Conservation (phyloP, 768 basidiomycete genomes). For the Boletus eberwhitei region DNA sequence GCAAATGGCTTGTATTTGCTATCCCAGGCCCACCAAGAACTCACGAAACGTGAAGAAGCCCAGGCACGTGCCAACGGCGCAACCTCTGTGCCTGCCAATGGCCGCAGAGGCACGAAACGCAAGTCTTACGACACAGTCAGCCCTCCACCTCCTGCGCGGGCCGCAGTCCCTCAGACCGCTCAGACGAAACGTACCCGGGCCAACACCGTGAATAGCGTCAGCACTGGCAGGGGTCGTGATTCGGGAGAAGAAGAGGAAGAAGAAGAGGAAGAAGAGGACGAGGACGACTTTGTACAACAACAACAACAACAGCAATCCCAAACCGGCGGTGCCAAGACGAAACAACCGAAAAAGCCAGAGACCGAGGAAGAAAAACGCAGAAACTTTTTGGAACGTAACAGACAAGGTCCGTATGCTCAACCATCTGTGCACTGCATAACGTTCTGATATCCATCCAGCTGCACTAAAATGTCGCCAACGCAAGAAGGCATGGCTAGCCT, state of each 20-base stretch:
- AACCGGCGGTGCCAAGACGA: slow-evolving; percentile 14
- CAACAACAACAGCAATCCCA: slow-evolving; percentile 23
- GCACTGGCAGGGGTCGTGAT: slow-evolving; percentile 36
- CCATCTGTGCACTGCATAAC: not conserved
- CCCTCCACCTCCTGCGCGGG: slow-evolving; percentile 28
- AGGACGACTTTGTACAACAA: slow-evolving; percentile 23
- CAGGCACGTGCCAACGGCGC: slow-evolving; percentile 56
- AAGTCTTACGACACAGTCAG: slow-evolving; percentile 54
- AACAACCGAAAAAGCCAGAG: slow-evolving; percentile 71
- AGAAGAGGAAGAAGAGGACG: slow-evolving; percentile 41
- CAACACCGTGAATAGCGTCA: slow-evolving; percentile 30
- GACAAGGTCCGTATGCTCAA: slow-evolving; percentile 66
- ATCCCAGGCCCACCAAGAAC: slow-evolving; percentile 93
- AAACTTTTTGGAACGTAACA: slow-evolving; percentile 95
- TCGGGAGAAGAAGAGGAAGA: slow-evolving; percentile 36
- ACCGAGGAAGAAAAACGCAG: slow-evolving; percentile 97
- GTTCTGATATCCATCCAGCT: slow-evolving; percentile 45
- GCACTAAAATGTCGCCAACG: slow-evolving; percentile 98
- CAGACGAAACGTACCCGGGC: slow-evolving; percentile 39
- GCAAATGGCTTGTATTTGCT: slow-evolving; percentile 93
- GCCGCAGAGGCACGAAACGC: slow-evolving; percentile 63
- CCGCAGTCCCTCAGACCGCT: slow-evolving; percentile 22
- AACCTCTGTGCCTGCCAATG: slow-evolving; percentile 28
- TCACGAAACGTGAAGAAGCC: slow-evolving; percentile 91
- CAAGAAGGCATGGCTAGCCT: slow-evolving; percentile 96